These are phyloP conservation scores for Malus fusca DNA, from an alignment of 306 rosid genomes.

Conservation along the genomic window DNA sequence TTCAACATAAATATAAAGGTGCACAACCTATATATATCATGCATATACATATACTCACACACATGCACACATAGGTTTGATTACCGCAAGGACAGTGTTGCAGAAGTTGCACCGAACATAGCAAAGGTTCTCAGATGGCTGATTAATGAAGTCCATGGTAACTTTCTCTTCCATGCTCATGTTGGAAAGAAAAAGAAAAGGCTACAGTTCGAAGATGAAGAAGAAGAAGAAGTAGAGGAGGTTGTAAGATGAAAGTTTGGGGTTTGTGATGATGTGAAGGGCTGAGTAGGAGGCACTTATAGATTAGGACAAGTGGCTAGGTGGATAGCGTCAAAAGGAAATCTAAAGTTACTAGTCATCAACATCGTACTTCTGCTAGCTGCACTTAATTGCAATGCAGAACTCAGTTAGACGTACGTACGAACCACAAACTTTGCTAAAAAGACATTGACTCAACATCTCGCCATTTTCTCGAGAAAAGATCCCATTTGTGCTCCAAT, in stretches of 20 bases:
- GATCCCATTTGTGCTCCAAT: neutral
- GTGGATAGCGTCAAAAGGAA: neutral
- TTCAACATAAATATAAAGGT: neutral
- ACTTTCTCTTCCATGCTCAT: conserved; percentile 71
- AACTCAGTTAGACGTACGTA: conserved; percentile 24
- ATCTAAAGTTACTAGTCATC: neutral
- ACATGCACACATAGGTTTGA: neutral
- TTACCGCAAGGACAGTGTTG: conserved; percentile 90
- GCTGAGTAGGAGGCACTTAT: neutral
- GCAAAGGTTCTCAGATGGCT: conserved; percentile 82
- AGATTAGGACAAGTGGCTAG: neutral
- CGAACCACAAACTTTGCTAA: conserved; percentile 8
- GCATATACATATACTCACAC: neutral
- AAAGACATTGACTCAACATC: conserved; percentile 6
- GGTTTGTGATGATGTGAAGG: conserved; percentile 21
- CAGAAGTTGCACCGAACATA: conserved; percentile 97
- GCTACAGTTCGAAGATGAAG: neutral
- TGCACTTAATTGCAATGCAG: conserved; percentile 25
- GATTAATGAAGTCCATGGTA: conserved; percentile 53
- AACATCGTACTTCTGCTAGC: neutral
- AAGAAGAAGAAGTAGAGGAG: neutral
- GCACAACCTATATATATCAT: neutral
- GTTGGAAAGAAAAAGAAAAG: neutral
- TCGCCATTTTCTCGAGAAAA: conserved; percentile 3
- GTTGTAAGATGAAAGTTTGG: conserved; percentile 15